phyloP scores from a whole-genome alignment of 257 asterid genomes.

The Pogostemon cablin region DNA sequence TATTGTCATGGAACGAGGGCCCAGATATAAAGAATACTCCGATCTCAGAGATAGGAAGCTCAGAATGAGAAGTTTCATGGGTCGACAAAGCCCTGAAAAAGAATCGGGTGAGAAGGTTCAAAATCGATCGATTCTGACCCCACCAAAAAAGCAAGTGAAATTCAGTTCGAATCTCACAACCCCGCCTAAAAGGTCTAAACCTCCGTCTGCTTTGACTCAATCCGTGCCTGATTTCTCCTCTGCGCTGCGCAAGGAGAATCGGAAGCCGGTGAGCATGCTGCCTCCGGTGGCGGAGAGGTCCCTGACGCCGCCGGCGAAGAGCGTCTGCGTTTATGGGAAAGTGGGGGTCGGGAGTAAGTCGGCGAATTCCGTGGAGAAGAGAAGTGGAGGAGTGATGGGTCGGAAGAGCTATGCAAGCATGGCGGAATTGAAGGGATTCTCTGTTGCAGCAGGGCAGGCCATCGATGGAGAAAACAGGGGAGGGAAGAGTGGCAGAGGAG shows the following conservation, averaged over 20 bases:
- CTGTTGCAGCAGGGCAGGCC: constrained; percentile 54
- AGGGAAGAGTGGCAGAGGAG: constrained; percentile 33
- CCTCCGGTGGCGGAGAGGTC: constrained; percentile 60
- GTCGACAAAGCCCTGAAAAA: constrained; percentile 30
- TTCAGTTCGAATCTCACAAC: constrained; percentile 52
- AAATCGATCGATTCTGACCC: constrained; percentile 47
- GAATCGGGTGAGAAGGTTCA: constrained; percentile 5
- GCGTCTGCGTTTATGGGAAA: constrained; percentile 55
- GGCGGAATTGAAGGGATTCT: constrained; percentile 67
- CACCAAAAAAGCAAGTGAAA: constrained; percentile 73
- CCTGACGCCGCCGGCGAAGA: constrained; percentile 61
- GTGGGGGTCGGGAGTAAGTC: constrained; percentile 74
- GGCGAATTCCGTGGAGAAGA: constrained; percentile 70
- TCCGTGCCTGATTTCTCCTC: constrained; percentile 92
- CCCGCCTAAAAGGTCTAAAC: constrained; percentile 57
- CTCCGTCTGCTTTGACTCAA: constrained; percentile 59
- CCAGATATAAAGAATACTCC: constrained; percentile 75
- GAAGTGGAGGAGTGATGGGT: constrained; percentile 61
- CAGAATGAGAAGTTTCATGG: constrained; percentile 36
- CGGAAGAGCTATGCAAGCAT: constrained; percentile 85
- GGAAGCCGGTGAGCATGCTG: constrained; percentile 62
- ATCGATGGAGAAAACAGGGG: constrained; percentile 55
- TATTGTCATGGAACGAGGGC: constrained; percentile 67
- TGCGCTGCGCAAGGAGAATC: constrained; percentile 78
- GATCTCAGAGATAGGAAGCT: constrained; percentile 73